phyloP scores from a whole-genome alignment of 2,329 filamentous ascomycete species.

The Rhynchosporium agropyri region DNA sequence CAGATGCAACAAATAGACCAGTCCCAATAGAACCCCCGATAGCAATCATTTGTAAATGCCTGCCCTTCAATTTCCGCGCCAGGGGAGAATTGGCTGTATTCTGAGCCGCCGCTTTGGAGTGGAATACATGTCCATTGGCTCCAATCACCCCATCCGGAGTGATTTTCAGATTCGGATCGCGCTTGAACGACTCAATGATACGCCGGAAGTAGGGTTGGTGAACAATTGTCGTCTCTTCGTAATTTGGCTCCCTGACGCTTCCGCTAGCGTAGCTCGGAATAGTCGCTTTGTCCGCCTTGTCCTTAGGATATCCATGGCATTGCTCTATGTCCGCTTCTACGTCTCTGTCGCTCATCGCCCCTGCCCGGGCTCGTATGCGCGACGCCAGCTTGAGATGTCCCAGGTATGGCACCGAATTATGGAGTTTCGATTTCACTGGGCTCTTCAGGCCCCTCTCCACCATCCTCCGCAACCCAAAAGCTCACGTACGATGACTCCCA shows the following conservation, averaged over 20 bases:
- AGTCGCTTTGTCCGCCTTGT: not conserved
- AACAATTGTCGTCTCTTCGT: slow-evolving; percentile 33
- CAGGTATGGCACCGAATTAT: not conserved
- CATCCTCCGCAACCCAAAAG: not conserved
- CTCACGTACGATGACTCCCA: not conserved
- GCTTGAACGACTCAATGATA: slow-evolving; percentile 38
- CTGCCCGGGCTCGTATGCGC: slow-evolving; percentile 1
- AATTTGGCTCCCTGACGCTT: slow-evolving; percentile 32
- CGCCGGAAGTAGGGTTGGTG: slow-evolving; percentile 26
- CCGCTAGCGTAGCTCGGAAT: slow-evolving; percentile 31
- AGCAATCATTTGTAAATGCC: slow-evolving; percentile 96
- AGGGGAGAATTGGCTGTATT: slow-evolving; percentile 74
- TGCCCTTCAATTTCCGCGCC: slow-evolving; percentile 74
- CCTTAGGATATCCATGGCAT: slow-evolving; percentile 13
- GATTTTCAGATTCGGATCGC: slow-evolving; percentile 48
- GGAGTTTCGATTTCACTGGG: not conserved
- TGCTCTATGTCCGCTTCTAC: slow-evolving; percentile 26
- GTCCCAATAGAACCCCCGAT: slow-evolving; percentile 90
- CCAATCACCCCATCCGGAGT: slow-evolving; percentile 47
- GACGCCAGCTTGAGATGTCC: not conserved
- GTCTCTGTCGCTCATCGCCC: slow-evolving; percentile 18
- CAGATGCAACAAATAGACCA: slow-evolving; percentile 84
- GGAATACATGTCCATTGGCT: slow-evolving; percentile 48
- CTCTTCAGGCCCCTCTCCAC: not conserved
- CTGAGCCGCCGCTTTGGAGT: slow-evolving; percentile 63